Conservation (phyloP, 345 rosid genomes). For the Gossypium herbaceum region DNA sequence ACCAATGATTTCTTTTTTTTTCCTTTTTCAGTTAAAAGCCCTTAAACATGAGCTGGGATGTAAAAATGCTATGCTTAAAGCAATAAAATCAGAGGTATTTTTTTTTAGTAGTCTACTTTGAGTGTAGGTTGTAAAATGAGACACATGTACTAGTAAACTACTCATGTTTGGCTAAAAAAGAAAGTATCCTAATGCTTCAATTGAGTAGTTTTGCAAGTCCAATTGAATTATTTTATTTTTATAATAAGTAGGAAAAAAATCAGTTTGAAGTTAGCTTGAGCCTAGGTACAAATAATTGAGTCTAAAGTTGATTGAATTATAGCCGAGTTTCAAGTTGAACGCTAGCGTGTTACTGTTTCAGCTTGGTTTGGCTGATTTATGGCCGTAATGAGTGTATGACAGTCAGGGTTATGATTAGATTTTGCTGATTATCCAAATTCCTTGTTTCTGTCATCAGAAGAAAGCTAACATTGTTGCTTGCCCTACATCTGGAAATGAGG, state of each 20-base stretch:
- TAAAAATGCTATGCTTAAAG: slow-evolving; percentile 45
- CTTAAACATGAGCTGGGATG: slow-evolving; percentile 76
- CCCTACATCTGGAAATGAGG: slow-evolving; percentile 30
- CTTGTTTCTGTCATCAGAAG: slow-evolving; percentile 27
- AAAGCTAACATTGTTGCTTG: slow-evolving; percentile 24
- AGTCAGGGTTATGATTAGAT: not conserved
- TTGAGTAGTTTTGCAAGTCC: not conserved
- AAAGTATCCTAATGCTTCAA: not conserved
- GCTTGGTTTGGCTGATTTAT: not conserved
- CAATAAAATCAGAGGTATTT: slow-evolving; percentile 31
- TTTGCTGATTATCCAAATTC: slow-evolving; percentile 13
- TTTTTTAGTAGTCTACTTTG: slow-evolving; percentile 1
- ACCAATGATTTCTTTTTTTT: slow-evolving; percentile 18
- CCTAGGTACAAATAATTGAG: not conserved
- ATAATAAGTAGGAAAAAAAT: not conserved
- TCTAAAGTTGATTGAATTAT: not conserved
- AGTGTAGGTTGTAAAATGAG: not conserved
- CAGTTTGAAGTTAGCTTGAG: not conserved
- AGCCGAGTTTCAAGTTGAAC: not conserved
- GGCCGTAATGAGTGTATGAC: not conserved
- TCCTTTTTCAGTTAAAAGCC: slow-evolving; percentile 45
- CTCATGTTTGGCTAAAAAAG: not conserved
- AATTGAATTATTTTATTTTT: not conserved
- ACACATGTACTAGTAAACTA: not conserved
- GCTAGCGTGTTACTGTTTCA: not conserved